Evolutionary conservation across 1,284 basidiomycete species (phyloP), one percentile per base, ranked within the genome.

Genomic region (Cronartium quercuum): DNA sequence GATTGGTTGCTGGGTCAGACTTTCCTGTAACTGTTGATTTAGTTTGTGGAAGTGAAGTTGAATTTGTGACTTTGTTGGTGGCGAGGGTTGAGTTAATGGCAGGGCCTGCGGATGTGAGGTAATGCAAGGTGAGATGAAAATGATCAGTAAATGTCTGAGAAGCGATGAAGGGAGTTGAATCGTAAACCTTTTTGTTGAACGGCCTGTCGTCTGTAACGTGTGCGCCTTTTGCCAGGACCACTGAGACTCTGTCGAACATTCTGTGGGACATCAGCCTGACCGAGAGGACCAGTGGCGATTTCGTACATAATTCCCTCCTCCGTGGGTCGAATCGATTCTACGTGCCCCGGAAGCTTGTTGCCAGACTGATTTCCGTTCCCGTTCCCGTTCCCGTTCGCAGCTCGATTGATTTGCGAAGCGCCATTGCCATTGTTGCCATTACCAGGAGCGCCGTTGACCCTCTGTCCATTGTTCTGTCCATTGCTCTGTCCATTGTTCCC

Each of bases 241-340:
- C 60, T 13, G 24, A 38, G 24, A 35, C 15, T 38, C 37, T 66
- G 51, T 29, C 65, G 71, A 2, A 57, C 57, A 7, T 29, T 38
- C 13, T 74, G 64, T 7, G 71, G 71, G 1, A 58, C 34, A 66
- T 74, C 71, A 9, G 71, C 71, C 66, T 74, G 71, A 5, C 71
- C 71, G 24, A 74, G 64, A 47, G 71, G 71, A 35, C 64, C 71
- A 12, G 71, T 74, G 0, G 64, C 38, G 51, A 66, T 66, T 21
- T 74, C 71, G 18, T 21, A 62, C 15, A 35, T 13, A 24, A 66
- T 74, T 3, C 71, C 71, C 24, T 74, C 55, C 7, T 15, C 44
- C 18, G 71, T 74, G 5, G 71, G 64, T 1, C 13, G 29, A 24
- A 58, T 74, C 6, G 71, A 18, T 12, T 34, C 38, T 24, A 65